Base-by-base conservation (phyloP, 2,329 filamentous ascomycete genomes). In the Pyrenochaeta sp. region DNA sequence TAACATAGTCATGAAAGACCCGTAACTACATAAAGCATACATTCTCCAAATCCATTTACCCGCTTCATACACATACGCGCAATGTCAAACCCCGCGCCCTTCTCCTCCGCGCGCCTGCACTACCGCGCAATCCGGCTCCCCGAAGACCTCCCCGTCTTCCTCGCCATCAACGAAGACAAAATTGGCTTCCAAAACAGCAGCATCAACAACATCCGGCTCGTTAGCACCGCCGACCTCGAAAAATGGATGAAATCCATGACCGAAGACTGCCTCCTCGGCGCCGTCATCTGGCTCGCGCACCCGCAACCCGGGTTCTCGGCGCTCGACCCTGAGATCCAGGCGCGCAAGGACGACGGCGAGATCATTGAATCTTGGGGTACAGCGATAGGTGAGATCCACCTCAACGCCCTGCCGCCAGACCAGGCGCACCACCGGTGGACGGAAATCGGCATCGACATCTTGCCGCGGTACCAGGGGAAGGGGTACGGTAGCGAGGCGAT, bases 401-500 rank as follows among this genome's bases (percentile, higher is more conserved):
- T 63, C 14, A 44, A 31, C 9, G 15, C 14, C 8, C 19, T 26
- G 0, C 19, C 39, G 3, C 32, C 28, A 0, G 21, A 29, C 10
- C 26, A 27, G 24, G 37, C 32, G 3, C 76, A 78, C 43, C 75
- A 80, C 48, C 70, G 77, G 10, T 63, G 61, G 48, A 69, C 72
- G 9, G 66, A 72, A 27, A 62, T 79, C 7, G 72, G 67, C 0
- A 61, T 79, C n/a, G 54, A 60, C 0, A 63, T 79, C 4, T 50
- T 69, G 2, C 52, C 61, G 0, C 6, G 42, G 0, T 69, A 71
- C 37, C 72, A 77, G 40, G 62, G 66, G 0, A 51, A 67, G 14
- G 76, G 78, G 0, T 80, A 80, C 40, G 78, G 78, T 1, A 55
- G 51, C 6, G 77, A 80, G 51, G 73, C 75, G 1, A 74, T 81